Conservation (phyloP, 345 rosid species). For the Melaleuca quinquenervia region DNA sequence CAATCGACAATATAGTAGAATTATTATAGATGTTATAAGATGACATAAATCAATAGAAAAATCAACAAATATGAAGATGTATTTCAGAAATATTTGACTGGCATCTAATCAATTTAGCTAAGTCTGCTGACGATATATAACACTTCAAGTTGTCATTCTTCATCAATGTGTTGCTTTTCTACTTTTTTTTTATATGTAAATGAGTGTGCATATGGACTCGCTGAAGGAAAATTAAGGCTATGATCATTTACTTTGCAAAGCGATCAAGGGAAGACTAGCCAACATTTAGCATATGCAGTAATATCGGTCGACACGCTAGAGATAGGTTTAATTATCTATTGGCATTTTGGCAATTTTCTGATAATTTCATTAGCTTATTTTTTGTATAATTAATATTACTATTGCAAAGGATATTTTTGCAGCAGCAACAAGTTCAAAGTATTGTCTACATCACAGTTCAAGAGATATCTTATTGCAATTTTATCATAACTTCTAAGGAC, state of each 20-base stretch:
- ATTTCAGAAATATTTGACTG: neutral
- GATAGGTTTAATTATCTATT: too few relatives aligned
- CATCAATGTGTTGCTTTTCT: too few relatives aligned
- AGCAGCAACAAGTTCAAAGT: neutral
- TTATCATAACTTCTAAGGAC: too few relatives aligned
- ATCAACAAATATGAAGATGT: neutral
- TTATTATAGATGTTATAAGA: too few relatives aligned
- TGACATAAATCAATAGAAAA: neutral
- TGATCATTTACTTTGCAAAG: neutral
- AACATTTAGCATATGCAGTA: neutral
- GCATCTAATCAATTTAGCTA: neutral
- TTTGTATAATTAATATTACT: neutral
- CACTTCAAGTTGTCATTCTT: neutral
- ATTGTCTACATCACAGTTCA: neutral
- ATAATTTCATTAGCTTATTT: neutral
- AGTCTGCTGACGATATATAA: too few relatives aligned
- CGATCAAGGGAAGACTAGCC: neutral
- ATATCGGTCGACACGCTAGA: neutral
- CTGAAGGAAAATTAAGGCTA: neutral
- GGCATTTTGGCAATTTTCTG: neutral
- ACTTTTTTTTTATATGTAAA: too few relatives aligned
- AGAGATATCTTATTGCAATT: too few relatives aligned
- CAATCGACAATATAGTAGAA: too few relatives aligned
- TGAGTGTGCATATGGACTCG: neutral
- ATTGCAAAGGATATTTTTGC: neutral